Evolutionary conservation across 257 asterid species (phyloP).

Genomic region (Asclepias syriaca): DNA sequence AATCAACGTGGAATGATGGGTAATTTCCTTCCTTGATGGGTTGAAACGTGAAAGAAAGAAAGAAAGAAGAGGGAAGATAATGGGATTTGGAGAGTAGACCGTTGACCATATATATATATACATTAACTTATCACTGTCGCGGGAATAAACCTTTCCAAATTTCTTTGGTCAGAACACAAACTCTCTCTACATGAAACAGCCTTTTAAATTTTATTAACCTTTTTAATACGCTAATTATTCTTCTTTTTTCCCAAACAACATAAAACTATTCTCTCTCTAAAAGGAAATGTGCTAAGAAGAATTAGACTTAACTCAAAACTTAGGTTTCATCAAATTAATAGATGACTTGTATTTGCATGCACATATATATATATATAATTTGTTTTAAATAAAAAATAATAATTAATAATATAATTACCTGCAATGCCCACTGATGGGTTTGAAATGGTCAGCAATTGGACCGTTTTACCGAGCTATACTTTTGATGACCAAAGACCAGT

Average conservation of each 20-base stretch:
- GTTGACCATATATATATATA: neutral
- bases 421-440: neutral
- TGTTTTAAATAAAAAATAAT: no score
- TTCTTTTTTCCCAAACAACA: no score
- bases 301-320: no score
- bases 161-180: slow-evolving; percentile 10
- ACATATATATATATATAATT: no score
- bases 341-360: neutral
- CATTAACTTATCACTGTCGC: neutral
- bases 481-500: slow-evolving; percentile 46
- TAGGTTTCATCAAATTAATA: no score
- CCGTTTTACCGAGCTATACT: slow-evolving; percentile 20
- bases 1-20: no score
- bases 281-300: no score
- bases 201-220: no score
- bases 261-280: no score
- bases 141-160: slow-evolving; percentile 8
- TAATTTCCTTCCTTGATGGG: neutral
- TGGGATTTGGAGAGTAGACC: neutral
- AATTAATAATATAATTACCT: neutral
- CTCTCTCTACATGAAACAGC: no score
- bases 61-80: neutral
- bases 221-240: no score
- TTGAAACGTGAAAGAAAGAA: neutral
- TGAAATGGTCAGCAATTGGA: slow-evolving; percentile 37